Evolutionary conservation across 192 early-diverging fungal species (phyloP).

Genomic region (Rhizophagus prolifer): DNA sequence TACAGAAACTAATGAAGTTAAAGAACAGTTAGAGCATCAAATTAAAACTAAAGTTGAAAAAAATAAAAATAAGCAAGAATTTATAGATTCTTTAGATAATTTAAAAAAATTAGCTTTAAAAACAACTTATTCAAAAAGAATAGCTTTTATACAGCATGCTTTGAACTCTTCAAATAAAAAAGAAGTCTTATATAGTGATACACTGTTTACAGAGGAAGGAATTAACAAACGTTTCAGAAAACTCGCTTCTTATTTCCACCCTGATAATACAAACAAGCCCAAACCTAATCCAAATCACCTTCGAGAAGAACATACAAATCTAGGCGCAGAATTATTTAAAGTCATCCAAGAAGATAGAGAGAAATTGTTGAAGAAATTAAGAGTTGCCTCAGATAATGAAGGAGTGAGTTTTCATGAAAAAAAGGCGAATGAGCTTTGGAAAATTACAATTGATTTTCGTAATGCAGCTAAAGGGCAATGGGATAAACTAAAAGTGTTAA

Average conservation of each 20-base stretch:
- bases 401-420: neutral
- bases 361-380: neutral
- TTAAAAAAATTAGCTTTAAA: neutral
- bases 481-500: slow-evolving; percentile 3
- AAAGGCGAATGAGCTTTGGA: neutral
- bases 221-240: slow-evolving; percentile 2
- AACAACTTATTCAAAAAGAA: neutral
- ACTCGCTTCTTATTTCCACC: slow-evolving; percentile 10
- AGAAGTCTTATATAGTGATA: neutral
- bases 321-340: neutral
- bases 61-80: neutral
- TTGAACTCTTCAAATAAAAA: slow-evolving; percentile 14
- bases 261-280: neutral
- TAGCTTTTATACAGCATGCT: neutral
- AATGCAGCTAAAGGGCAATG: neutral
- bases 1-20: no score
- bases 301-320: neutral
- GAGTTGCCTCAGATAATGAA: neutral
- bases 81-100: neutral
- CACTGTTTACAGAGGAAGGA: neutral
- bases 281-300: neutral
- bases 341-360: neutral
- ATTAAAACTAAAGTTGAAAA: no score
- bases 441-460: slow-evolving; percentile 4
- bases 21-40: no score